Evolutionary conservation across 805 yeast species (phyloP).

Genomic region (Torulaspora franciscae): DNA sequence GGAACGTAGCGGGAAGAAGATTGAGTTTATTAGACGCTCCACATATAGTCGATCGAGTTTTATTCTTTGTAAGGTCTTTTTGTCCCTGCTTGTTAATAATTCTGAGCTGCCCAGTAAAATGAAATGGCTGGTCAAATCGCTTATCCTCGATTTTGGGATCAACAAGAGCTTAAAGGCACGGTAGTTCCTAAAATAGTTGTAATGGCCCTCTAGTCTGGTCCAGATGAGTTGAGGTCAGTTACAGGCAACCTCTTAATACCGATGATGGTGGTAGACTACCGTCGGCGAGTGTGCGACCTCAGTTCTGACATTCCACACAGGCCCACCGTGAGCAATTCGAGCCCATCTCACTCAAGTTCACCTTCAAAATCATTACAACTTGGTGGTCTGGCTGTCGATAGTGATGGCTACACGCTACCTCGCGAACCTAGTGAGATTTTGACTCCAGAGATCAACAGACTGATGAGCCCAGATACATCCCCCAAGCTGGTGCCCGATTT

Average conservation of each 20-base stretch:
- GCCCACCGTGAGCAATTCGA: slow-evolving; percentile 5
- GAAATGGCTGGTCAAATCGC: slow-evolving; percentile 7
- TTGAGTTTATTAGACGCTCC: too few relatives aligned
- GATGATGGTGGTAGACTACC: background rate
- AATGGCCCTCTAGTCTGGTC: slow-evolving; percentile 1
- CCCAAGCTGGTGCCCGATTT: background rate
- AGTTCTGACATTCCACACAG: slow-evolving; percentile 8
- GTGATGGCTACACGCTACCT: slow-evolving; percentile 1
- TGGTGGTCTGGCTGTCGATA: background rate
- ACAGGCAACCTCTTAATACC: background rate
- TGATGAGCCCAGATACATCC: slow-evolving; percentile 6
- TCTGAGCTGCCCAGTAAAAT: background rate
- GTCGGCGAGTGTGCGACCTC: slow-evolving; percentile 5
- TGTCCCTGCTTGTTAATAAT: background rate
- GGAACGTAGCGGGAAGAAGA: too few relatives aligned
- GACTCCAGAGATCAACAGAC: slow-evolving; percentile 8
- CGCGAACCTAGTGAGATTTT: slow-evolving; percentile 3
- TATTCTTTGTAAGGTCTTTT: background rate
- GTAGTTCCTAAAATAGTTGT: slow-evolving; percentile 2
- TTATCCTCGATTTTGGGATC: background rate
- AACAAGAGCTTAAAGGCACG: background rate
- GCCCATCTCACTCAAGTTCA: slow-evolving; percentile 5
- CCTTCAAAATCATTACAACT: slow-evolving; percentile 5
- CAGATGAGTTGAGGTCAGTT: background rate
- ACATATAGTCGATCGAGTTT: background rate